Conservation (phyloP, 2,329 filamentous ascomycete genomes). For the Mariannaea elegans region DNA sequence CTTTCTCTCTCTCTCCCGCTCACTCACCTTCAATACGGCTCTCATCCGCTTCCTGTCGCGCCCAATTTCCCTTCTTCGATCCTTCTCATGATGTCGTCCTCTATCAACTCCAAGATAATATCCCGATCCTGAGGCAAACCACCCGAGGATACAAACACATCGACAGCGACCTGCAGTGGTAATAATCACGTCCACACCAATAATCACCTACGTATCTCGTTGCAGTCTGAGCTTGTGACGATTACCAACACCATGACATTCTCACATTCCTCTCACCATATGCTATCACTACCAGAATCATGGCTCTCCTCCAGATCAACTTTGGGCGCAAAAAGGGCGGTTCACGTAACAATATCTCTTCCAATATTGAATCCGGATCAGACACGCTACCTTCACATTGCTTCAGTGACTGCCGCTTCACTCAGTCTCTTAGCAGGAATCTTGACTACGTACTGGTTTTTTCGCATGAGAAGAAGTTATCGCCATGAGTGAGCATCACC, state of each 20-base stretch:
- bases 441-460: conserved; percentile 75
- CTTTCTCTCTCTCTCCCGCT: too few relatives aligned
- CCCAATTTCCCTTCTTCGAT: background rate
- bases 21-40: too few relatives aligned
- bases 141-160: background rate
- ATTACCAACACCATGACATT: conserved; percentile 4
- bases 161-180: background rate
- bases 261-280: background rate
- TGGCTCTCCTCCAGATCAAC: conserved; percentile 20
- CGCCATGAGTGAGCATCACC: conserved; percentile 62
- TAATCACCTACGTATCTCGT: background rate
- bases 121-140: background rate
- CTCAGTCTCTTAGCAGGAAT: conserved; percentile 66
- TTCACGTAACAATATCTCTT: conserved; percentile 27
- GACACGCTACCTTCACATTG: conserved; percentile 34
- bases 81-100: background rate
- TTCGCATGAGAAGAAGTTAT: conserved; percentile 77
- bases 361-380: conserved; percentile 25
- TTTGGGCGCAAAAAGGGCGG: conserved; percentile 25
- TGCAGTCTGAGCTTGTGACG: background rate
- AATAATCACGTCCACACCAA: background rate
- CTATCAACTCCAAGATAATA: background rate
- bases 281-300: conserved; percentile 2
- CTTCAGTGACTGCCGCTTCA: conserved; percentile 52
- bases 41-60: too few relatives aligned